A percentile compares a stretch with the other conserved stretches of the same genome.
Conservation (phyloP, 768 basidiomycete genomes). For the Mycena galopus region DNA sequence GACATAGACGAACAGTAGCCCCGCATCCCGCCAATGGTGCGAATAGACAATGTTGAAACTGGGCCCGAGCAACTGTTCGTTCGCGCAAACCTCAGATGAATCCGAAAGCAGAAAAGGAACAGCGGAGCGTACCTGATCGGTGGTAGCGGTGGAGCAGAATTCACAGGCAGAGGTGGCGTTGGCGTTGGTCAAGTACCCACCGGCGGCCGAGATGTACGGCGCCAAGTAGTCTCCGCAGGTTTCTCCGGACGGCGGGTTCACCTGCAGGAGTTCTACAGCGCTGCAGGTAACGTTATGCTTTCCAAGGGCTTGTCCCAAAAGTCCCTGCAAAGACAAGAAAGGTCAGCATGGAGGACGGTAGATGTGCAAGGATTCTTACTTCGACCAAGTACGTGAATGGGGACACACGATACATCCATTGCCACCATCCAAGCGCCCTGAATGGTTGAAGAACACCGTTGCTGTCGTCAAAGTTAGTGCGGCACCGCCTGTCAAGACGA, state of each 20-base stretch:
- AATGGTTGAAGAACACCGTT: slow-evolving; percentile 80
- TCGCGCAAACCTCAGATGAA: background rate
- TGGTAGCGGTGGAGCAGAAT: slow-evolving; percentile 58
- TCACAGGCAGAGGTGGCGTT: slow-evolving; percentile 59
- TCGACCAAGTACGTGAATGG: slow-evolving; percentile 60
- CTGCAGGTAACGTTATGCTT: slow-evolving; percentile 67
- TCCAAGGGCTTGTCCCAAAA: slow-evolving; percentile 62
- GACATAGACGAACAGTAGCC: slow-evolving; percentile 42
- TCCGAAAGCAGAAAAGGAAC: background rate
- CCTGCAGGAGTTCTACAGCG: slow-evolving; percentile 67
- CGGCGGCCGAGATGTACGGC: slow-evolving; percentile 61
- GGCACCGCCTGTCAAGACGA: background rate
- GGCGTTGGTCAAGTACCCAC: slow-evolving; percentile 73
- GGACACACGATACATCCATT: slow-evolving; percentile 72
- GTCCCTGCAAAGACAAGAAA: slow-evolving; percentile 42
- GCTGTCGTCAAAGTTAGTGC: slow-evolving; percentile 42
- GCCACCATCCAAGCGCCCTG: slow-evolving; percentile 74
- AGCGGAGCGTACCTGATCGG: slow-evolving; percentile 52
- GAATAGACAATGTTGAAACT: too few species aligned
- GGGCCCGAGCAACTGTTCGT: too few species aligned
- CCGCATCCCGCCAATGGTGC: slow-evolving; percentile 66
- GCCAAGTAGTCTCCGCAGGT: slow-evolving; percentile 68
- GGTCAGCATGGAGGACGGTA: background rate
- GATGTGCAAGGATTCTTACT: background rate
- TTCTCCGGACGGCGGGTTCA: slow-evolving; percentile 71